A percentile compares a stretch with the other conserved stretches of the same genome.
phyloP scores from a whole-genome alignment of 73 alveolate species.

The Uronychia binucleata region DNA sequence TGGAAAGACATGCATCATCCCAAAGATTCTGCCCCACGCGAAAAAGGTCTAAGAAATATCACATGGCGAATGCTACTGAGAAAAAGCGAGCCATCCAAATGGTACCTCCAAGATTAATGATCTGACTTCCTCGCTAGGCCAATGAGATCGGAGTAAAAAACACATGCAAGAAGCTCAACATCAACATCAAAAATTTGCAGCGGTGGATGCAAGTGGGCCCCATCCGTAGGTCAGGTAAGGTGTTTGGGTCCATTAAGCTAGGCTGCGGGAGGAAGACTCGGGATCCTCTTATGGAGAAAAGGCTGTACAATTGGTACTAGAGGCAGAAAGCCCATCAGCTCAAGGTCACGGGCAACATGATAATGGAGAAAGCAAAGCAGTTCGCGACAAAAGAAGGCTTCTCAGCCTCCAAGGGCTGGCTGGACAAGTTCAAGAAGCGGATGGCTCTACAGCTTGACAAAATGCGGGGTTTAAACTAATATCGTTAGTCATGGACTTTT shows the following conservation, averaged over 20 bases:
- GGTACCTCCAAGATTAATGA: too few species aligned
- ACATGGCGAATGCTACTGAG: not conserved
- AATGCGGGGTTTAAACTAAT: not conserved
- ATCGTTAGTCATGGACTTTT: not conserved
- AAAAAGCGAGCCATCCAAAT: not conserved
- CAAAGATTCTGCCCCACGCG: too few species aligned
- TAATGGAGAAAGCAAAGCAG: slow-evolving; percentile 73
- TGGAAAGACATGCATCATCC: too few species aligned
- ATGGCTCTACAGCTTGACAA: not conserved
- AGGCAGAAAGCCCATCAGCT: slow-evolving; percentile 36
- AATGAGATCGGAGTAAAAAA: too few species aligned
- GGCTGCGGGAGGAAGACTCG: slow-evolving; percentile 83
- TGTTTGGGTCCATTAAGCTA: too few species aligned
- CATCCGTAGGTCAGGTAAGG: too few species aligned
- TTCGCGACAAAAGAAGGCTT: slow-evolving; percentile 66
- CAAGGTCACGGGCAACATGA: slow-evolving; percentile 60
- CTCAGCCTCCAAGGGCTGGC: slow-evolving; percentile 82
- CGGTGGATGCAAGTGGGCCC: slow-evolving; percentile 82
- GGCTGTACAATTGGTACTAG: slow-evolving; percentile 67
- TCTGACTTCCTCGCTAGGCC: too few species aligned
- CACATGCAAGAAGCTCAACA: too few species aligned
- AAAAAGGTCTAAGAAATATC: too few species aligned
- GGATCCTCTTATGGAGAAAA: slow-evolving; percentile 78
- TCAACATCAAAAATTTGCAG: slow-evolving; percentile 70
- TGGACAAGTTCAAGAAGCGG: slow-evolving; percentile 71